Percentiles rank a stretch among this genome's conserved stretches.
phyloP scores from a whole-genome alignment of 1,139 yeast species.

The Saccharomyces hybrid region DNA sequence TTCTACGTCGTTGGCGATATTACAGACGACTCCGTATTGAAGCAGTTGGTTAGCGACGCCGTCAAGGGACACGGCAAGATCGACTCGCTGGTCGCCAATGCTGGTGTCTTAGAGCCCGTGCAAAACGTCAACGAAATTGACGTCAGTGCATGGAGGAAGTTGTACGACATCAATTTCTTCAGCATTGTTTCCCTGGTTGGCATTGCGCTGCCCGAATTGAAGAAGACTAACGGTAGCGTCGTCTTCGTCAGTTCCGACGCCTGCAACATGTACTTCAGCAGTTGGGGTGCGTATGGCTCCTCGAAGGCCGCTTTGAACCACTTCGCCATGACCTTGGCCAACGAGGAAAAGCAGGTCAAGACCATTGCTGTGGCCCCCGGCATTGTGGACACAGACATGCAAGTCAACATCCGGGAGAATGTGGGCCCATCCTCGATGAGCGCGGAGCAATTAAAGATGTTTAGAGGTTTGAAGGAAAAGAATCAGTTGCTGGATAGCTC shows the following conservation, averaged over 20 bases:
- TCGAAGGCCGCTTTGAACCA: no score
- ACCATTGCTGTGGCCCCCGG: conserved; percentile 84
- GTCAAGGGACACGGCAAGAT: conserved; percentile 43
- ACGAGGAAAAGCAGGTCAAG: conserved; percentile 34
- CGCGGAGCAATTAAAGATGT: conserved; percentile 47
- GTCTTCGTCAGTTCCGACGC: conserved; percentile 88
- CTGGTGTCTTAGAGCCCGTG: conserved; percentile 84
- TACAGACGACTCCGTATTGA: conserved; percentile 39
- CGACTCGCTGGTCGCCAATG: conserved; percentile 73
- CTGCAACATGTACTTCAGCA: conserved; percentile 10
- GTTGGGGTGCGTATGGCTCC: no score
- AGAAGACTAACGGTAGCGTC: conserved; percentile 40
- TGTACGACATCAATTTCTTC: conserved; percentile 74
- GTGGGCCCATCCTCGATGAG: conserved; percentile 50
- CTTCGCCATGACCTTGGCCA: no score
- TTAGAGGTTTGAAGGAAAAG: conserved; percentile 50
- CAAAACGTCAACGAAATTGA: conserved; percentile 37
- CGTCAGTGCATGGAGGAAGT: conserved; percentile 46
- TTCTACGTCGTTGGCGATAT: conserved; percentile 64
- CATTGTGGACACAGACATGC: conserved; percentile 87
- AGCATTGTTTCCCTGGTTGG: conserved; percentile 61
- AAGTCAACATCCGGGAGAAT: conserved; percentile 57
- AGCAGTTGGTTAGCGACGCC: conserved; percentile 42
- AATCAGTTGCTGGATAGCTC: conserved; percentile 54
- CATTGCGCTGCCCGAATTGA: conserved; percentile 51